These are phyloP conservation scores for Xylaria bambusicola DNA, from an alignment of 495 filamentous ascomycete species.

Conservation along the genomic window DNA sequence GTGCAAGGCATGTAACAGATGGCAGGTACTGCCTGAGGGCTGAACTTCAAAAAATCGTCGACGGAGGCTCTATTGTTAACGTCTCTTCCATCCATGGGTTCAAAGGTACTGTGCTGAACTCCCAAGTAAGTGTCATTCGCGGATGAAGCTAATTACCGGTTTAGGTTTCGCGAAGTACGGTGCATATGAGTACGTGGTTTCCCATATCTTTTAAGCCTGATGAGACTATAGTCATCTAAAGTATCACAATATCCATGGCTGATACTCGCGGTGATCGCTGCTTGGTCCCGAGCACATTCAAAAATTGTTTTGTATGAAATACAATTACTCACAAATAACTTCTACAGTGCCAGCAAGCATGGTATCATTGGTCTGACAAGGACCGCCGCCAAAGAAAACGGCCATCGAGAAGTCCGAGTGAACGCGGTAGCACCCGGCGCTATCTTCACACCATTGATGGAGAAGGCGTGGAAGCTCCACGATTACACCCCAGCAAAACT, in stretches of 20 bases:
- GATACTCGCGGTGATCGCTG: background rate
- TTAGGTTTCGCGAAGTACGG: slow-evolving; percentile 44
- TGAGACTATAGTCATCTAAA: no score
- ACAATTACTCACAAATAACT: slow-evolving; percentile 4
- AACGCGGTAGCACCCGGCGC: slow-evolving; percentile 61
- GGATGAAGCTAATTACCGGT: slow-evolving; percentile 15
- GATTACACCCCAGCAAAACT: slow-evolving; percentile 15
- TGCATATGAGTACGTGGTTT: slow-evolving; percentile 46
- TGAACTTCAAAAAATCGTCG: slow-evolving; percentile 50
- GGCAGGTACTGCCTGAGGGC: slow-evolving; percentile 49
- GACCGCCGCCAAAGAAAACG: slow-evolving; percentile 60
- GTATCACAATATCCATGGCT: background rate
- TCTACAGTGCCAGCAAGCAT: slow-evolving; percentile 48
- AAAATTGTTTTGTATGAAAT: background rate
- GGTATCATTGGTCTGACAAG: slow-evolving; percentile 62
- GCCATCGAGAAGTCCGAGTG: slow-evolving; percentile 54
- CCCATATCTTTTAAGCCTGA: background rate
- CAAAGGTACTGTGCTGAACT: slow-evolving; percentile 39
- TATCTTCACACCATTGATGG: slow-evolving; percentile 59
- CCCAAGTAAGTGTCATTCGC: background rate
- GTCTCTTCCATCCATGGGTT: slow-evolving; percentile 57
- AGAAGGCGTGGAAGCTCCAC: slow-evolving; percentile 35
- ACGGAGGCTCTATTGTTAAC: slow-evolving; percentile 59
- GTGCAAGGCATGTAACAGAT: slow-evolving; percentile 11
- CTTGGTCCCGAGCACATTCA: background rate